Conservation (phyloP, 768 basidiomycete species). For the Amanita inopinata region DNA sequence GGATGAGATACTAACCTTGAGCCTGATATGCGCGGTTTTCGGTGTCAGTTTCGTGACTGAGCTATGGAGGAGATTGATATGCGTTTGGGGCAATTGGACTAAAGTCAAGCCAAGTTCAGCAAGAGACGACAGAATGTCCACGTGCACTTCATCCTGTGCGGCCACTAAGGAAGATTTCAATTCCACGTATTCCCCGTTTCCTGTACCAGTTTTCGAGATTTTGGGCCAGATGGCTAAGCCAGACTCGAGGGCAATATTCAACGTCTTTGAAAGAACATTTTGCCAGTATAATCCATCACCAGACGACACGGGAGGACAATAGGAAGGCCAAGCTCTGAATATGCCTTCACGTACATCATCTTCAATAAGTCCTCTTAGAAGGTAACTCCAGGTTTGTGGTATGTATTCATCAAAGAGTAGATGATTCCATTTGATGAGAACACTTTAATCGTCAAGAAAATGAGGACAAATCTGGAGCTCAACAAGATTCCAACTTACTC, state of each 20-base stretch:
- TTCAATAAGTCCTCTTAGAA: constrained; percentile 24
- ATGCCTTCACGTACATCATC: constrained; percentile 17
- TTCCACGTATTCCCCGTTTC: not conserved
- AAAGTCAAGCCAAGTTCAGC: constrained; percentile 24
- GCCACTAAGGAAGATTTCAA: constrained; percentile 18
- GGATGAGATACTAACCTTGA: constrained; percentile 20
- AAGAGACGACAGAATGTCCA: constrained; percentile 20
- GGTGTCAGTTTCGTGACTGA: constrained; percentile 19
- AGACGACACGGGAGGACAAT: constrained; percentile 19
- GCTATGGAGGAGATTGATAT: constrained; percentile 20
- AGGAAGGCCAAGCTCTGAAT: constrained; percentile 32
- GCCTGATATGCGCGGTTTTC: constrained; percentile 17
- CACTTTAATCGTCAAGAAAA: constrained; percentile 17
- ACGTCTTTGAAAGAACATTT: constrained; percentile 20
- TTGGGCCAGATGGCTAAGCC: constrained; percentile 4
- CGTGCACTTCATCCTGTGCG: constrained; percentile 11
- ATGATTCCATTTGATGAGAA: constrained; percentile 38
- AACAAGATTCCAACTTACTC: constrained; percentile 21
- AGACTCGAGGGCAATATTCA: constrained; percentile 18
- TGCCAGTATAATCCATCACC: constrained; percentile 34
- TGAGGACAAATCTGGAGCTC: too few species aligned
- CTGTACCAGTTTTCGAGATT: not conserved
- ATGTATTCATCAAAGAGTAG: constrained; percentile 34
- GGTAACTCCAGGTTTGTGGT: constrained; percentile 31
- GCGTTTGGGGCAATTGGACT: constrained; percentile 25